Evolutionary conservation across 345 rosid genomes (phyloP).

Genomic region (Hypericum androsaemum): DNA sequence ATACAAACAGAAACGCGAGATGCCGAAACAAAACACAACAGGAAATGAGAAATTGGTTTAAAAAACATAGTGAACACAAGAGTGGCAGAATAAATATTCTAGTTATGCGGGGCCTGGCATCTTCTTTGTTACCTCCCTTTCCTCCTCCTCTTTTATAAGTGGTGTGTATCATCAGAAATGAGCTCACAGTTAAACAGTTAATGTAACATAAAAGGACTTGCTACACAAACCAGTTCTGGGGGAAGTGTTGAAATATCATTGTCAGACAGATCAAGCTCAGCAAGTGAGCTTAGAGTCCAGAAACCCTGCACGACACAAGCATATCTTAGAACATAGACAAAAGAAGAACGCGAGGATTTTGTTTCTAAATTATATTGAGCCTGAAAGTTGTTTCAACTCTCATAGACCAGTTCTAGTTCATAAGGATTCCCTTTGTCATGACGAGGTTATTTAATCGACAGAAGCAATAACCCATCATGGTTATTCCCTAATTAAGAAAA

Average conservation of each 20-base stretch:
- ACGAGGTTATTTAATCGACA: neutral
- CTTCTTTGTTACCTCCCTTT: neutral
- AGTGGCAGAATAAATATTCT: neutral
- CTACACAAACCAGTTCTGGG: slow-evolving; percentile 50
- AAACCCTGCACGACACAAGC: slow-evolving; percentile 39
- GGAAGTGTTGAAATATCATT: slow-evolving; percentile 74
- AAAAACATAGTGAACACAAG: neutral
- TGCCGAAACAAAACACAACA: neutral
- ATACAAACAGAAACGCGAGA: no score
- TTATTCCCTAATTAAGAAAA: slow-evolving; percentile 1
- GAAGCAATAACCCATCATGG: neutral
- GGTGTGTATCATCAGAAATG: neutral
- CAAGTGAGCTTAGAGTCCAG: slow-evolving; percentile 52
- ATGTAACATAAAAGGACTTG: neutral
- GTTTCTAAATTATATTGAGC: neutral
- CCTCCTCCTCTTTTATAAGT: neutral
- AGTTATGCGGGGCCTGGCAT: no score
- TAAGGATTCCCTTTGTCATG: neutral
- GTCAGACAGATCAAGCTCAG: slow-evolving; percentile 75
- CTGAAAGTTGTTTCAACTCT: no score
- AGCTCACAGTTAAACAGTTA: neutral
- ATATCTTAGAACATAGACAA: neutral
- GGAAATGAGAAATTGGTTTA: neutral
- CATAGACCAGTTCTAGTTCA: no score
- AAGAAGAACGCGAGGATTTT: neutral